Evolutionary conservation across 768 basidiomycete genomes (phyloP), one percentile per base, ranked within the genome.

Genomic region (Udeniomyces megalosporus): DNA sequence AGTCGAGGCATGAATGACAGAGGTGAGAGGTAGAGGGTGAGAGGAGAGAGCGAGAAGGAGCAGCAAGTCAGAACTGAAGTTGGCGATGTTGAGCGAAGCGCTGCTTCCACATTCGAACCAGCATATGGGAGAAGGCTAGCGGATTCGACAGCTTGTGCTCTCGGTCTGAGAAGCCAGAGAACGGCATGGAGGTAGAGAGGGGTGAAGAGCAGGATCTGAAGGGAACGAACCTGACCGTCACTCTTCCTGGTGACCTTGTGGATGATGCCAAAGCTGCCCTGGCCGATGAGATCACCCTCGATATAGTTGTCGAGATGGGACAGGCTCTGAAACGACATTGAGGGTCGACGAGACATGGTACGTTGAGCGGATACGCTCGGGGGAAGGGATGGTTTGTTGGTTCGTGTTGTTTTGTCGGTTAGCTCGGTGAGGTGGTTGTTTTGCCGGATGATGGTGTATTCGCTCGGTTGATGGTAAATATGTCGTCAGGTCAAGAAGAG

Each of bases 231-330:
- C 73, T 81, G 69, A 35, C 88, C 87, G 73, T 95, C 91, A 15
- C 80, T 75, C 73, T 87, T 88, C 68, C 90, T 77, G 66, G 82
- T 78, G 14, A 96, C 92, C 77, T 96, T 96, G 64, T 90, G 83
- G 67, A 99, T 99, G 65, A 97, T 88, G 1, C 95, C 95, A 77
- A 99, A 99, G 4, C 87, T 88, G 29, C 95, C 95, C 69, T 92
- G 96, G 4, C 95, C 95, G 51, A 99, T 93, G 61, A 95, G 79
- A 67, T 92, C 90, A 51, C 91, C 78, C 7, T 88, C 78, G 65
- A 90, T 88, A 70, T 93, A 97, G 53, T 80, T 79, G 68, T 86
- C 86, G 24, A 92, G 77, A 31, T 59, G 42, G 4, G 58, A 50
- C 15, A 60, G 42, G 4, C 38, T 51, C 31, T 59, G 58, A 35